These are phyloP conservation scores for Begonia peltatifolia DNA, from an alignment of 306 rosid species.

Conservation along the genomic window DNA sequence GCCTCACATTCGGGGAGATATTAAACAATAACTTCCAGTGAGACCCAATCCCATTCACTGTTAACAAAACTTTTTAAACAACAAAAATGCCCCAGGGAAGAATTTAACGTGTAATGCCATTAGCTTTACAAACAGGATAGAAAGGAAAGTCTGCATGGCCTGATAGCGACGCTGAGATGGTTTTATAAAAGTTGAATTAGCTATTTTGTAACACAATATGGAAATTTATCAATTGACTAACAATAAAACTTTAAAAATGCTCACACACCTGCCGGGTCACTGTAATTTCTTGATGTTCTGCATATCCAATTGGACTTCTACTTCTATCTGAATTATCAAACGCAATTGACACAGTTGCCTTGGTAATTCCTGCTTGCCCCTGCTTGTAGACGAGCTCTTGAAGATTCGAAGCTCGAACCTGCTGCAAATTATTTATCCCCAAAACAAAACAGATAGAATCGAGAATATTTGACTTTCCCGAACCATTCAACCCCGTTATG, in stretches of 20 bases:
- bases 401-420: conserved; percentile 86
- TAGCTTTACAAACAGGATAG: too few relatives aligned
- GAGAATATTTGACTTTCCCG: conserved; percentile 91
- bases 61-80: too few relatives aligned
- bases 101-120: too few relatives aligned
- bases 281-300: conserved; percentile 62
- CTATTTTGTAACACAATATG: too few relatives aligned
- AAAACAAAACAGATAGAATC: conserved; percentile 86
- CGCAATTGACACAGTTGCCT: conserved; percentile 79
- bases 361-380: conserved; percentile 95
- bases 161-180: too few relatives aligned
- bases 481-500: conserved; percentile 83
- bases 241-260: not conserved
- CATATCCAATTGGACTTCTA: conserved; percentile 88
- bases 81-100: too few relatives aligned
- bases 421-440: conserved; percentile 87
- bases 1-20: too few relatives aligned
- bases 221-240: not conserved
- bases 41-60: too few relatives aligned
- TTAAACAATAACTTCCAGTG: too few relatives aligned
- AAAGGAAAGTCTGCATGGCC: too few relatives aligned
- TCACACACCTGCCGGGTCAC: conserved; percentile 78
- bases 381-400: conserved; percentile 96
- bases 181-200: too few relatives aligned
- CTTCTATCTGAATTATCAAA: conserved; percentile 57